Conservation (phyloP, 2,329 filamentous ascomycete species). For the Myriosclerotinia duriaeana region DNA sequence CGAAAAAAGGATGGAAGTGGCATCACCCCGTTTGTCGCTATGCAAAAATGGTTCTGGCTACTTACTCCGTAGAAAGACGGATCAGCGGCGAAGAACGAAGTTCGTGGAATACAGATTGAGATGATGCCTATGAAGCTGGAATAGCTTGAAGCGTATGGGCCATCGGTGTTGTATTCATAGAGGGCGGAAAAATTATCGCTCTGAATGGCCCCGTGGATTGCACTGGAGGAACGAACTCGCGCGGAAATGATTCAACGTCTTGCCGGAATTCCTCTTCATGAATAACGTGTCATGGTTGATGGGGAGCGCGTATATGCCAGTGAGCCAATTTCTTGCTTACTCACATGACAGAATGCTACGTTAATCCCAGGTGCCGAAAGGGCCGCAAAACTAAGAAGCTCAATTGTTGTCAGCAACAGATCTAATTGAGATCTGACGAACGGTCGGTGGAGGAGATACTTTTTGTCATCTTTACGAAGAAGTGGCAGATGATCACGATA, state of each 20-base stretch:
- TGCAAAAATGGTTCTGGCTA: slow-evolving; percentile 15
- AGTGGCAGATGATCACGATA: neutral
- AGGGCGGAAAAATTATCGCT: slow-evolving; percentile 62
- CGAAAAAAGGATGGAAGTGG: slow-evolving; percentile 18
- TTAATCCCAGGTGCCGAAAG: neutral
- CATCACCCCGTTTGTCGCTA: slow-evolving; percentile 24
- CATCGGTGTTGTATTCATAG: slow-evolving; percentile 65
- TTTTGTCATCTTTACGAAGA: rapidly evolving
- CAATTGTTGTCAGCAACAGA: neutral
- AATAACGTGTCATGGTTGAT: neutral
- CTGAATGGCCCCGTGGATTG: neutral
- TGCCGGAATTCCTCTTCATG: neutral
- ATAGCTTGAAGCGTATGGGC: slow-evolving; percentile 34
- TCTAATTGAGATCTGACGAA: neutral
- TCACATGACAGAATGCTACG: no score
- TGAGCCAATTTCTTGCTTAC: neutral
- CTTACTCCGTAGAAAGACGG: slow-evolving; percentile 24
- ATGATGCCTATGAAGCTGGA: slow-evolving; percentile 8
- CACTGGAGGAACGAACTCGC: no score
- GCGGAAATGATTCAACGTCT: neutral
- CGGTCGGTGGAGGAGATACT: neutral
- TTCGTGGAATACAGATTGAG: slow-evolving; percentile 19
- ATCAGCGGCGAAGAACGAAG: slow-evolving; percentile 14
- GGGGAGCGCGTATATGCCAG: neutral
- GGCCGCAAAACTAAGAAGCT: neutral